Evolutionary conservation across 2,329 filamentous ascomycete species (phyloP).

Genomic region (Calonectria ilicicola): DNA sequence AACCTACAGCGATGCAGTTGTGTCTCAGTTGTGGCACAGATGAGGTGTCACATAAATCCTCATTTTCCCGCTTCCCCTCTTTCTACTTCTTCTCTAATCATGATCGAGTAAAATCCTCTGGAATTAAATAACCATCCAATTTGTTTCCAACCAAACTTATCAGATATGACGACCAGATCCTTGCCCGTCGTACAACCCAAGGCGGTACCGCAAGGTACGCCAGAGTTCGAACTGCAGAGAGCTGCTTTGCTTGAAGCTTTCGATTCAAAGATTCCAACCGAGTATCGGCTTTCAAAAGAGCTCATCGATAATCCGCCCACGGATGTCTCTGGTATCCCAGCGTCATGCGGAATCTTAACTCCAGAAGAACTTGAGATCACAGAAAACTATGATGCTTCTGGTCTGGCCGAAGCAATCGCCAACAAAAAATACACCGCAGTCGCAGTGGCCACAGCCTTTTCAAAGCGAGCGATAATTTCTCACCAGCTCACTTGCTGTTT

Average conservation of each 20-base stretch:
- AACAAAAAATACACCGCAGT: constrained; percentile 50
- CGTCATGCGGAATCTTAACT: constrained; percentile 56
- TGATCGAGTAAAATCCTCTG: no score
- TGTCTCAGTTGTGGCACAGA: neutral
- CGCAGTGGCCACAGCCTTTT: constrained; percentile 61
- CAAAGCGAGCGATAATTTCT: constrained; percentile 63
- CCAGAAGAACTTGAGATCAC: constrained; percentile 61
- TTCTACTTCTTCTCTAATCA: neutral
- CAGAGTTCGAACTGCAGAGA: constrained; percentile 40
- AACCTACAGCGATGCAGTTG: neutral
- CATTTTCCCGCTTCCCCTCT: neutral
- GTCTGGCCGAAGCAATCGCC: constrained; percentile 54
- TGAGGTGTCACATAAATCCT: neutral
- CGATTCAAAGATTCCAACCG: constrained; percentile 45
- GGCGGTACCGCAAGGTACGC: constrained; percentile 32
- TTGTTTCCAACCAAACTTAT: neutral
- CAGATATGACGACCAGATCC: neutral
- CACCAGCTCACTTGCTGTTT: constrained; percentile 68
- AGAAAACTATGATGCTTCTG: constrained; percentile 56
- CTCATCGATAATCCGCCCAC: constrained; percentile 32
- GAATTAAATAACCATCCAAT: neutral
- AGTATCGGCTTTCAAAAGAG: constrained; percentile 42
- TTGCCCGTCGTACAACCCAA: constrained; percentile 32
- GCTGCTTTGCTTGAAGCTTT: constrained; percentile 45
- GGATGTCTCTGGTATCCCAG: constrained; percentile 26